Evolutionary conservation across 192 early-diverging fungal species (phyloP), one percentile per base, ranked within the genome.

Genomic region (Gamsiella multidivaricata): DNA sequence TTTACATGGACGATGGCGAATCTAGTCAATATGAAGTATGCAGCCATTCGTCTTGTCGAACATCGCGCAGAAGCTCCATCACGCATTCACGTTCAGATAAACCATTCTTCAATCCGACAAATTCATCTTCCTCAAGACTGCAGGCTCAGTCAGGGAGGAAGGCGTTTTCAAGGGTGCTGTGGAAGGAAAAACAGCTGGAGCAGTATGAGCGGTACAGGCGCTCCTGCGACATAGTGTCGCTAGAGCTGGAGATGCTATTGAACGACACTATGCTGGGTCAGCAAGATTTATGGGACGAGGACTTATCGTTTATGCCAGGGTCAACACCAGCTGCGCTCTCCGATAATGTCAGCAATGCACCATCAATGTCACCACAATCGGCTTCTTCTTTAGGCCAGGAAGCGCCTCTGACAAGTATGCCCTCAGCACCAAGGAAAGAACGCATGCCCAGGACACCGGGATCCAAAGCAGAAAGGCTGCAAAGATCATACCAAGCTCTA

Each of bases 111-210:
- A 46, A 31, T 26, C 39, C 39, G 39, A 41, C 39, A 14, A 41
- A 47, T 55, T 25, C 60, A 11, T 41, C 53, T 17, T 47, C 59
- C n/a, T 47, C 58, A 8, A 33, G 61, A 11, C 2, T 58, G 29
- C 70, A 51, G 34, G 46, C 23, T 32, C 42, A 31, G 39, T 28
- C 67, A 47, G 31, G 18, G 10, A 69, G 52, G 51, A 54, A 34
- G 12, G 51, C 22, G 0, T 70, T 54, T 33, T 70, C 69, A n/a
- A 62, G 52, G 34, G 66, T 75, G 56, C 49, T 75, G 11, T 75
- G 71, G 71, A 75, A 50, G 32, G 71, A 75, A n/a, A 75, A 75
- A 47, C 71, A 75, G 25, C 33, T 54, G 51, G 71, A 75, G 50
- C 71, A 75, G 51, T 75, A 66, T 46, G 71, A 75, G 25, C 55